Evolutionary conservation across 805 yeast species (phyloP), one percentile per base, ranked within the genome.

Genomic region (Wickerhamomyces ciferrii): DNA sequence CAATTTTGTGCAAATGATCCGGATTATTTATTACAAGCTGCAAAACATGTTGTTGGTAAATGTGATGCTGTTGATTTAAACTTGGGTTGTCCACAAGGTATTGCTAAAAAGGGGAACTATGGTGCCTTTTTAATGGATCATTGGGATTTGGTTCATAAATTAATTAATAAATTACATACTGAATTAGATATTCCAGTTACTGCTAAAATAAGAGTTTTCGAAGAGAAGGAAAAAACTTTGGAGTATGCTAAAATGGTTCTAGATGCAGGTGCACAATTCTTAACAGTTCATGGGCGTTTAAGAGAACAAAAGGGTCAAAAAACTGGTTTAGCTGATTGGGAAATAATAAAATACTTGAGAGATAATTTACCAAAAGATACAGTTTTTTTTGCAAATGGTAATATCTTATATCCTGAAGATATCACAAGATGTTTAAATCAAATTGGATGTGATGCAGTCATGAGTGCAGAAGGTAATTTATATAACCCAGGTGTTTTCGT

Each of bases 1-100:
- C 99, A 94, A 65, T 94, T 94, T 59, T 94, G 98, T 65, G 98
- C 97, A 7, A 94, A 94, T 63, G 96, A 94, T 56, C 92, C 97
- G 0, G 95, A 89, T 7, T 81, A 79, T 55, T 70, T 94, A 23
- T 67, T 94, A 14, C 63, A 73, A 40, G 98, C 99, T 3, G 98
- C 98, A 1, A 75, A 77, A 54, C 70, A 72, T 21, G 95, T 94
- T 2, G 87, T 83, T 47, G 87, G 83, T 43, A 74, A 79, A 50
- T 92, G 98, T 66, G 98, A 92, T 68, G 99, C 97, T 0, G 95
- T 94, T 23, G 99, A 94, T 66, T 74, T 94, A 54, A 94, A 94
- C 59, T 72, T 94, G 48, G 99, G 99, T 0, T 94, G 99, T 65
- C 99, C 99, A 0, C 99, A 94, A 65, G 97, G 97, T 1, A 94